Evolutionary conservation across 2,329 filamentous ascomycete genomes (phyloP), one percentile per base, ranked within the genome.

Genomic region (Apiospora malaysiana): DNA sequence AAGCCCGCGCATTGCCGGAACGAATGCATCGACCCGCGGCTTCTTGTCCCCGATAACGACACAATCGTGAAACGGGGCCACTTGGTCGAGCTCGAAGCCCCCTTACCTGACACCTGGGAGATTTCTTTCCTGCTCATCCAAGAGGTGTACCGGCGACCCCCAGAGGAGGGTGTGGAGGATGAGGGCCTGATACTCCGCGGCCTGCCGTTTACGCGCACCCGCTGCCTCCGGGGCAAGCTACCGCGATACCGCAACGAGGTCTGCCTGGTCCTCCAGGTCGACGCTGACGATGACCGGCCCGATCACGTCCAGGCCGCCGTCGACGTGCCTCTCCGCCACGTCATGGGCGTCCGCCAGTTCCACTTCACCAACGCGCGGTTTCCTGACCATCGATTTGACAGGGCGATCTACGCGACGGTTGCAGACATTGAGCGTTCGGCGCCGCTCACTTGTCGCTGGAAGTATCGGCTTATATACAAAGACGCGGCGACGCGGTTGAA

Each of bases 401-500:
- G 70, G 0, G 69, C 76, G 10, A 2, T 9, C 12, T 75, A 76
- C 27, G 37, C 49, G 0, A 73, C 70, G 4, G 70, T 71, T 37
- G 71, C 68, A 8, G 76, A 77, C 2, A 75, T 80, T 59, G 78
- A 82, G 68, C 73, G 74, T 21, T 75, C 77, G 10, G 81, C 76
- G 1, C 74, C 77, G 18, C 72, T 83, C 25, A 75, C 80, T 51
- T 83, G 82, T 66, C 78, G 82, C 40, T 82, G 81, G 81, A 79
- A 77, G 70, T 77, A 76, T 49, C 75, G 72, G n/a, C 75, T 77
- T 8, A 72, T 75, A 49, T 79, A 78, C 72, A 74, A 74, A 51
- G 72, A 77, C 68, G 72, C 77, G 9, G 70, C 56, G 4, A 76
- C 75, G 63, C 76, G 76, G 10, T 2, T 32, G n/a, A 46, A 51